Conservation (phyloP, 2,329 filamentous ascomycete species). For the Penicillium sp. region DNA sequence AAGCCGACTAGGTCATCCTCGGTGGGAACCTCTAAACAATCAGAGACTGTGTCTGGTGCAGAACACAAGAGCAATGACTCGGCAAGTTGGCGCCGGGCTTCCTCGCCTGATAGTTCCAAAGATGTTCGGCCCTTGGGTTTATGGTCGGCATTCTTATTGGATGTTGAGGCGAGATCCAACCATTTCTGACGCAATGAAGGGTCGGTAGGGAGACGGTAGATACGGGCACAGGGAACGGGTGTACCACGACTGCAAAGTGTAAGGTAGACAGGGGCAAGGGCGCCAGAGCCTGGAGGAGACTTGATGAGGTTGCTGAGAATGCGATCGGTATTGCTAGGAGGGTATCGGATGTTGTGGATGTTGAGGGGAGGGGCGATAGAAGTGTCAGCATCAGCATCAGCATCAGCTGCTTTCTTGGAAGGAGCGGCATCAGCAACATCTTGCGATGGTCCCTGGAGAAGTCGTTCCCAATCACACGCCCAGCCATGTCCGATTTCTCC, state of each 20-base stretch:
- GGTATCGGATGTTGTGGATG: constrained; percentile 41
- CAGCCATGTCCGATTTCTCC: constrained; percentile 83
- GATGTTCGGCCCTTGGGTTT: background rate
- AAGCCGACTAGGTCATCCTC: constrained; percentile 82
- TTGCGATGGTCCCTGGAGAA: constrained; percentile 51
- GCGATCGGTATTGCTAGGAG: constrained; percentile 38
- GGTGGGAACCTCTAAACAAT: constrained; percentile 62
- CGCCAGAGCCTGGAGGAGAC: constrained; percentile 16
- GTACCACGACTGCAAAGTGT: constrained; percentile 70
- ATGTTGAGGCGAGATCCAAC: constrained; percentile 57
- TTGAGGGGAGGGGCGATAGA: constrained; percentile 27
- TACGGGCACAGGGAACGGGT: constrained; percentile 70
- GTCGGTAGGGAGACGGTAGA: constrained; percentile 78
- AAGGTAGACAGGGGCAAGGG: constrained; percentile 64
- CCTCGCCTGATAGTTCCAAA: constrained; percentile 13
- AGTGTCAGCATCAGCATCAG: constrained; percentile 1
- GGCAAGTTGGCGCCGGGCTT: constrained; percentile 30
- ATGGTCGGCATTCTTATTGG: constrained; percentile 23
- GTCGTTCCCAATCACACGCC: constrained; percentile 76
- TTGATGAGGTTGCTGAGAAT: constrained; percentile 23
- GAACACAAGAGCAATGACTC: constrained; percentile 41
- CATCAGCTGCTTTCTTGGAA: background rate
- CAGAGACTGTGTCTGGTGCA: constrained; percentile 39
- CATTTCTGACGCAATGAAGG: constrained; percentile 66
- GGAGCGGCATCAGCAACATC: background rate